Base-by-base conservation (phyloP, 352 stramenopile genomes). In the Peronospora farinosa region DNA sequence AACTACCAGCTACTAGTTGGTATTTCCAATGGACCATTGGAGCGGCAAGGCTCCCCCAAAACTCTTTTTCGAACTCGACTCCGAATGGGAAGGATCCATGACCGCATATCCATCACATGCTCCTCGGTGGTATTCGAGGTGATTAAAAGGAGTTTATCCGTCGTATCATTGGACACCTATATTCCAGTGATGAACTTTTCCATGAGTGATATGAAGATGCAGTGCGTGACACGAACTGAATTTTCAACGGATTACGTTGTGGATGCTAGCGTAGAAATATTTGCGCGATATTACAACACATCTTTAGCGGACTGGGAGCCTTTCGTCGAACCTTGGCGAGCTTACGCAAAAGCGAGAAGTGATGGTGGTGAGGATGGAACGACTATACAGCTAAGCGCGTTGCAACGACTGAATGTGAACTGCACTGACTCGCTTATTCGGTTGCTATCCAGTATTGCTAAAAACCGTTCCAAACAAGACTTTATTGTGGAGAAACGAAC, bases 111-210 rank as follows among this genome's bases (percentile, higher is more conserved):
- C 1, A 54, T 90, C 7, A 67, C 68, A 1, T 92, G 80, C 54
- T 82, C 84, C 51, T 87, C 76, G 1, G 65, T 95, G 10, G 74
- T 95, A 21, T 92, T 92, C 36, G 84, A 95, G 66, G 84, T 95
- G 27, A 92, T 95, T 57, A 95, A 95, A 62, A 69, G 82, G 7
- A 93, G 82, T 33, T 60, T 95, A n/a, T 92, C 84, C 8, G 67
- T 92, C 7, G 80, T 95, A 5, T 87, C 84, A 0, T 57, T 95
- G 10, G 84, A 95, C 47, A 95, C 84, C 6, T 95, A 92, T 44
- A 95, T 95, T 47, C 84, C 84, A 1, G 83, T 95, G 30, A 92
- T 93, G 73, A 95, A 93, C 50, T 83, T 93, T 25, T 87, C 80
- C 0, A 52, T 95, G 27, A 85, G 74, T 36, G 77, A 93, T 49